Evolutionary conservation across 2,329 filamentous ascomycete species (phyloP).

Genomic region (Seiridium unicorne): DNA sequence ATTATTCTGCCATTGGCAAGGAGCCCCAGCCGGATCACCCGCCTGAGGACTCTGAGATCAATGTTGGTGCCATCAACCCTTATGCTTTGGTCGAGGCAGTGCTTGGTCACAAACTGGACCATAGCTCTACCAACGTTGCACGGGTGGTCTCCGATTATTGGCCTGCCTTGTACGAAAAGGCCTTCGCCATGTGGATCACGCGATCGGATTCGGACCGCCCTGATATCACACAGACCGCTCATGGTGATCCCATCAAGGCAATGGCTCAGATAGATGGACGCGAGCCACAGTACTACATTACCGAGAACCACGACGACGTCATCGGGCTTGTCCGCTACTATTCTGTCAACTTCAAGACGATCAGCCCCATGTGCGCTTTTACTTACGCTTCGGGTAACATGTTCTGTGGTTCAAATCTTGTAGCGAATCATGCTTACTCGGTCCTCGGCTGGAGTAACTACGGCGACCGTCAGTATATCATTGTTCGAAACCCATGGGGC

Average conservation of each 20-base stretch:
- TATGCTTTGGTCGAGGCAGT: conserved; percentile 42
- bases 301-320: conserved; percentile 32
- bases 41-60: conserved; percentile 31
- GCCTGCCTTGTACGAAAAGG: conserved; percentile 46
- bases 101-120: conserved; percentile 38
- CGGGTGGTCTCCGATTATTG: conserved; percentile 40
- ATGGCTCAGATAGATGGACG: conserved; percentile 42
- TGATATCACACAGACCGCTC: conserved; percentile 37
- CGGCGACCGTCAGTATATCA: conserved; percentile 37
- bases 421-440: conserved; percentile 44
- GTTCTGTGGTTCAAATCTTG: conserved; percentile 39
- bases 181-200: conserved; percentile 43
- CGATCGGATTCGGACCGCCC: conserved; percentile 28
- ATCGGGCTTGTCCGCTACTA: conserved; percentile 35
- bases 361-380: conserved; percentile 39
- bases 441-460: conserved; percentile 35
- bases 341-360: conserved; percentile 41
- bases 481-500: conserved; percentile 44
- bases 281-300: conserved; percentile 33
- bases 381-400: conserved; percentile 35
- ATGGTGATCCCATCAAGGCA: conserved; percentile 41
- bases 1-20: conserved; percentile 17
- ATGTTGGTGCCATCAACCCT: conserved; percentile 40
- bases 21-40: conserved; percentile 30
- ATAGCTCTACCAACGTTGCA: conserved; percentile 28